Conservation (phyloP, 805 yeast genomes). For the Cyberlindnera galapagoensis region DNA sequence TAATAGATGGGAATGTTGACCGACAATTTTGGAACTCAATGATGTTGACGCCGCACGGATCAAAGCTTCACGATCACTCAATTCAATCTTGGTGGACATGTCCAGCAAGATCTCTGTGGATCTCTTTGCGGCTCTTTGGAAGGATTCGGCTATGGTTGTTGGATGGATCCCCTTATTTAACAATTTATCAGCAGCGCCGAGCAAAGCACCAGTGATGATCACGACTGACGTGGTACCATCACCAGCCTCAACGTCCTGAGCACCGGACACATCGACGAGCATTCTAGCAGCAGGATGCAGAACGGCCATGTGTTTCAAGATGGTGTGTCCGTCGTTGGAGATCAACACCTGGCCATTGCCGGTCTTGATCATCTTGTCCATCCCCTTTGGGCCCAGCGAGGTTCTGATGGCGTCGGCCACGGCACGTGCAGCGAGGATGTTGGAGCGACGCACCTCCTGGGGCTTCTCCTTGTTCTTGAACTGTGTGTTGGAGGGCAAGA, state of each 20-base stretch:
- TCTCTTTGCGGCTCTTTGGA: slow-evolving; percentile 76
- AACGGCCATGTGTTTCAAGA: slow-evolving; percentile 94
- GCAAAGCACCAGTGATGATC: slow-evolving; percentile 85
- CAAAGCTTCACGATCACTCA: slow-evolving; percentile 74
- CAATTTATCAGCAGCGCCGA: slow-evolving; percentile 92
- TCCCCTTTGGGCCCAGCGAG: slow-evolving; percentile 96
- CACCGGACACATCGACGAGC: slow-evolving; percentile 95
- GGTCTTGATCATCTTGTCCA: slow-evolving; percentile 98
- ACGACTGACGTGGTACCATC: slow-evolving; percentile 99
- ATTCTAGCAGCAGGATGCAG: slow-evolving; percentile 98
- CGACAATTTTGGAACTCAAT: slow-evolving; percentile 87
- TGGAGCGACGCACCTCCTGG: slow-evolving; percentile 94
- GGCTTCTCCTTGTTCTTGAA: slow-evolving; percentile 95
- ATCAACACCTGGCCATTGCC: slow-evolving; percentile 89
- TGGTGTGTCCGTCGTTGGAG: slow-evolving; percentile 98
- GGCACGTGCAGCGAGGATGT: slow-evolving; percentile 97
- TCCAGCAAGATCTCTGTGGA: slow-evolving; percentile 76
- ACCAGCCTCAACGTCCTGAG: slow-evolving; percentile 99
- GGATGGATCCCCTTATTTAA: slow-evolving; percentile 93
- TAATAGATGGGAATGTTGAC: slow-evolving; percentile 79
- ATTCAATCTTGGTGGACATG: slow-evolving; percentile 78
- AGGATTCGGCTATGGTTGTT: slow-evolving; percentile 91
- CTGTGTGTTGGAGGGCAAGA: slow-evolving; percentile 63
- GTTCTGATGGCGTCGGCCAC: slow-evolving; percentile 96
- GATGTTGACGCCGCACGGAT: slow-evolving; percentile 94